Percentiles rank a stretch among this genome's conserved stretches.
These are phyloP conservation scores for Vaccinium myrtillus DNA, from an alignment of 148 eudicot species.

Conservation along the genomic window DNA sequence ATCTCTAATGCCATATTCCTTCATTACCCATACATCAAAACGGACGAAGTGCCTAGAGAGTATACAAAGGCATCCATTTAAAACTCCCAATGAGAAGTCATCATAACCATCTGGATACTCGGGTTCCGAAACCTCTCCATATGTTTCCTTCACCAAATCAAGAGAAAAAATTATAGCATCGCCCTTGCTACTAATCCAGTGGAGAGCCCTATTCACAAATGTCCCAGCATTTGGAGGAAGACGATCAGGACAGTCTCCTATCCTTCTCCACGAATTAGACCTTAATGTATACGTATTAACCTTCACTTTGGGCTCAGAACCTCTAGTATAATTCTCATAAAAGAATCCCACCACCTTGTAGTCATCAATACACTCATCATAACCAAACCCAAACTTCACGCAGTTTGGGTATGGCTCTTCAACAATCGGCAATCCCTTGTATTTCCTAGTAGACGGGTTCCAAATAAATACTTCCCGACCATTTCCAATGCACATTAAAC, in stretches of 20 bases:
- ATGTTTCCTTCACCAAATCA: slow-evolving; percentile 22
- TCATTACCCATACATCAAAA: slow-evolving; percentile 34
- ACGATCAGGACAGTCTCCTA: slow-evolving; percentile 1
- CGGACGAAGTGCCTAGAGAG: not conserved
- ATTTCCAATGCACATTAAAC: not conserved
- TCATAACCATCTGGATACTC: not conserved
- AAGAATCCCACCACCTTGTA: slow-evolving; percentile 32
- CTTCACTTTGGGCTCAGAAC: not conserved
- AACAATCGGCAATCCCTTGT: slow-evolving; percentile 4
- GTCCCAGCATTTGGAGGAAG: not conserved
- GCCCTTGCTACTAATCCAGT: not conserved
- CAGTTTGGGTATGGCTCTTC: no score
- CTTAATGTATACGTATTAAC: slow-evolving; percentile 26
- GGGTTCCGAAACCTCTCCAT: slow-evolving; percentile 20
- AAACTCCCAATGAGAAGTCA: not conserved
- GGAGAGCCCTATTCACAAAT: not conserved
- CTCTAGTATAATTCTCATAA: not conserved
- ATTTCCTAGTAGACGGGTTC: not conserved
- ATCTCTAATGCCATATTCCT: slow-evolving; percentile 25
- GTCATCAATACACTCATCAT: slow-evolving; percentile 33
- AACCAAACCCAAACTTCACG: slow-evolving; percentile 36
- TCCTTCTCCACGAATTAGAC: slow-evolving; percentile 24
- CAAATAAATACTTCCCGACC: not conserved
- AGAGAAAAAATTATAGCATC: slow-evolving; percentile 14
- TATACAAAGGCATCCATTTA: slow-evolving; percentile 16